phyloP scores from a whole-genome alignment of 345 rosid species.

The Microcos paniculata region DNA sequence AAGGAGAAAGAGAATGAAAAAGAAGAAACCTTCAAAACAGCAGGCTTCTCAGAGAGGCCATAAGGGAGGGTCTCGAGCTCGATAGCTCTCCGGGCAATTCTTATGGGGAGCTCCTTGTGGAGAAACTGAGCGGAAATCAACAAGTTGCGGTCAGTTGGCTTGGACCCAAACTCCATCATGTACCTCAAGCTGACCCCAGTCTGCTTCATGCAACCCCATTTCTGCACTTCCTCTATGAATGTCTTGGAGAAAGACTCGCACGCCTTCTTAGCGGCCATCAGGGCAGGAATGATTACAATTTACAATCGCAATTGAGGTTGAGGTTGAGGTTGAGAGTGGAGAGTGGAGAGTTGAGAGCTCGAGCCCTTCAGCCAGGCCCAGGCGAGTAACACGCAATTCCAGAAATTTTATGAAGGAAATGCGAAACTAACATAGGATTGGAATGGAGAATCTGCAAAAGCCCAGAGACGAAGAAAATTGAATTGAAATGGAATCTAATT shows the following conservation, averaged over 20 bases:
- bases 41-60: conserved; percentile 77
- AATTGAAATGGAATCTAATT: background rate
- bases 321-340: too few species aligned
- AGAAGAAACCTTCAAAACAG: conserved; percentile 63
- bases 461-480: background rate
- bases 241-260: conserved; percentile 55
- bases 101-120: conserved; percentile 83
- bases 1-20: too few species aligned
- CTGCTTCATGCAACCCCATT: conserved; percentile 93
- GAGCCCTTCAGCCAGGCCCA: background rate
- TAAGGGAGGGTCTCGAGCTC: conserved; percentile 85
- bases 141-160: conserved; percentile 60
- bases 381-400: background rate
- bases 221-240: conserved; percentile 65
- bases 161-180: conserved; percentile 95
- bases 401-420: background rate
- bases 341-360: too few species aligned
- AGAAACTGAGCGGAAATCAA: conserved; percentile 83
- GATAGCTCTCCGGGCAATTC: conserved; percentile 77
- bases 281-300: background rate
- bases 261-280: conserved; percentile 80
- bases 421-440: background rate
- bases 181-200: conserved; percentile 85
- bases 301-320: background rate
- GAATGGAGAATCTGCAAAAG: background rate